Conservation (phyloP, 257 asterid species). For the Cordia subcordata region DNA sequence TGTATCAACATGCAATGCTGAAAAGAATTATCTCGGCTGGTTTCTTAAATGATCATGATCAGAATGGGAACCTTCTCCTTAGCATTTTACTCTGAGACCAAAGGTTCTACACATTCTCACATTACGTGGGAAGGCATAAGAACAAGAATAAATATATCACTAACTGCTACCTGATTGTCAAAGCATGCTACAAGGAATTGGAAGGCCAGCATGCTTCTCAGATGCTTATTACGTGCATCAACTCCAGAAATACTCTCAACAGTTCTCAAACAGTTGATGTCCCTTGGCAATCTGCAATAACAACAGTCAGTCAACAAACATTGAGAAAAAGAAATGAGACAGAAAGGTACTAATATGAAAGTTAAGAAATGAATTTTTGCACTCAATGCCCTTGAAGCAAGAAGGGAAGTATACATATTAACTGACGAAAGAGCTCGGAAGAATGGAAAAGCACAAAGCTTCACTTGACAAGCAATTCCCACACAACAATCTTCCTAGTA, state of each 20-base stretch:
- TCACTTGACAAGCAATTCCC: too few species aligned
- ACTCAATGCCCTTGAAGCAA: too few species aligned
- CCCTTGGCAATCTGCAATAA: conserved; percentile 57
- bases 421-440: too few species aligned
- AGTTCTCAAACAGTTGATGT: conserved; percentile 69
- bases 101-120: neutral
- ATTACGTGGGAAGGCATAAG: neutral
- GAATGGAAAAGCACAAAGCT: too few species aligned
- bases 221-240: conserved; percentile 63
- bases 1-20: too few species aligned
- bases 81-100: too few species aligned
- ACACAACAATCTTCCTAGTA: too few species aligned
- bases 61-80: too few species aligned
- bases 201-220: conserved; percentile 66
- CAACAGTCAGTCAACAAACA: conserved; percentile 13
- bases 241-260: conserved; percentile 65
- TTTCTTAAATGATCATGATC: too few species aligned
- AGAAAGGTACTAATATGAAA: neutral
- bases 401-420: too few species aligned
- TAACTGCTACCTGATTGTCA: conserved; percentile 46
- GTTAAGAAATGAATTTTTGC: too few species aligned
- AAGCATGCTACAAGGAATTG: conserved; percentile 60
- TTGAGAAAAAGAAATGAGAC: conserved; percentile 1
- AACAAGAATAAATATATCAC: neutral
- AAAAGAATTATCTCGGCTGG: too few species aligned